phyloP scores from a whole-genome alignment of 176 grass and related monocot species.

The Eragrostis curvula region DNA sequence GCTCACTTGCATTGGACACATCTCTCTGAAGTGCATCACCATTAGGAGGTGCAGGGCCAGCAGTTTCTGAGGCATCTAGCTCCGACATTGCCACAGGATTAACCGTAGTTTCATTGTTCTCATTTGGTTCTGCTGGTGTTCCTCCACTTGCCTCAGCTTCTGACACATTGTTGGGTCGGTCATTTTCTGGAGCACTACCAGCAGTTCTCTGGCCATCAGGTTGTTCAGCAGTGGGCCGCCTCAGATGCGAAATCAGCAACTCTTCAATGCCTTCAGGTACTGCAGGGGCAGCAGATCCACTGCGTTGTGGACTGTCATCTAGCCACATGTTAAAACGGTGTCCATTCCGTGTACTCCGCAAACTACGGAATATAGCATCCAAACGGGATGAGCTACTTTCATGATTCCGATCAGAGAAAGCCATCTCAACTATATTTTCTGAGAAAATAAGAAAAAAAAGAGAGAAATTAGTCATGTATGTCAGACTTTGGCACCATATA shows the following conservation, averaged over 20 bases:
- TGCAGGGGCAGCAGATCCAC: conserved; percentile 58
- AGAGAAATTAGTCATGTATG: conserved; percentile 28
- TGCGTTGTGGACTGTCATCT: conserved; percentile 76
- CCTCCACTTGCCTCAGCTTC: conserved; percentile 72
- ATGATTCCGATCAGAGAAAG: conserved; percentile 88
- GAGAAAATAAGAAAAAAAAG: conserved; percentile 34
- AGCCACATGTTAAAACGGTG: conserved; percentile 98
- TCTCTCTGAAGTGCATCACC: conserved; percentile 62
- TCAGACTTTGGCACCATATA: conserved; percentile 11
- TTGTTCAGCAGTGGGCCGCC: conserved; percentile 66
- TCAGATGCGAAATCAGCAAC: conserved; percentile 82
- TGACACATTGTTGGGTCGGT: conserved; percentile 54
- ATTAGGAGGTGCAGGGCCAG: conserved; percentile 53
- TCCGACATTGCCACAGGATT: conserved; percentile 33
- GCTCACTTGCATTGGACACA: conserved; percentile 70
- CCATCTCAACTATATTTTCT: conserved; percentile 88
- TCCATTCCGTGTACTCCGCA: conserved; percentile 83
- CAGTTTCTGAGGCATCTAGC: conserved; percentile 50
- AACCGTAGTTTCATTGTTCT: conserved; percentile 60
- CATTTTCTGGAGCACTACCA: conserved; percentile 55
- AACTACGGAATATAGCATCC: conserved; percentile 93
- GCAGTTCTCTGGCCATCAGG: conserved; percentile 51
- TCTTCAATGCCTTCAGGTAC: conserved; percentile 97
- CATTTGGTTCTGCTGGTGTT: conserved; percentile 38
- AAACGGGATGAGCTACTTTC: conserved; percentile 88